Base-by-base conservation (phyloP, 108 stramenopile species). In the Cyclotella baltica region DNA sequence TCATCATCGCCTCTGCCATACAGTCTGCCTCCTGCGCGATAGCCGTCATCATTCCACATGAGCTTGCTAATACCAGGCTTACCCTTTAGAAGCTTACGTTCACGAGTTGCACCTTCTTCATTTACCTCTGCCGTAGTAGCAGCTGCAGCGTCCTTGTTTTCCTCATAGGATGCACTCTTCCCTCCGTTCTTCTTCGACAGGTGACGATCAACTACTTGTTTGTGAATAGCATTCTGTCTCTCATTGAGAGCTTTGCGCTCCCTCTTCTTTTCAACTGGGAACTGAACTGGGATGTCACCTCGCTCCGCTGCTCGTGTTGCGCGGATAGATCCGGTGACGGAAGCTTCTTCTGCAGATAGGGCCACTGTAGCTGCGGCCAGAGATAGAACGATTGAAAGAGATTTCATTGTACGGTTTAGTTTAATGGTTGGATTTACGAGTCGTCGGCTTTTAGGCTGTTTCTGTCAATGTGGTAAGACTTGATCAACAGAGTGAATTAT, bases 41-140 rank as follows among this genome's bases (percentile, higher is more conserved):
- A 65, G 22, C 43, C 64, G 25, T 65, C 64, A 46, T 65, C 64
- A 46, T 65, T 9, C 59, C 6, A 5, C 64, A 65, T 65, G 64
- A 65, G 64, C 31, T 65, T 65, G 43, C 64, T 47, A 20, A 65
- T 27, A 47, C 43, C 64, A 13, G 64, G 22, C 43, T 65, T 65
- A 20, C n/a, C 13, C 43, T 65, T 65, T 1, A 6, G 23, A 46
- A 43, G 43, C 64, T 43, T 27, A 25, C 64, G 64, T 25, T 65
- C 64, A 6, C 15, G 9, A 18, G n/a, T n/a, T n/a, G n/a, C n/a
- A n/a, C n/a, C n/a, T n/a, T n/a, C n/a, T n/a, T n/a, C n/a, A n/a
- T n/a, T n/a, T n/a, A n/a, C n/a, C n/a, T n/a, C n/a, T n/a, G n/a
- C n/a, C n/a, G n/a, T n/a, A n/a, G n/a, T n/a, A n/a, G n/a, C n/a